Evolutionary conservation across 2,329 filamentous ascomycete species (phyloP).

Genomic region (Penicillium capsulatum): DNA sequence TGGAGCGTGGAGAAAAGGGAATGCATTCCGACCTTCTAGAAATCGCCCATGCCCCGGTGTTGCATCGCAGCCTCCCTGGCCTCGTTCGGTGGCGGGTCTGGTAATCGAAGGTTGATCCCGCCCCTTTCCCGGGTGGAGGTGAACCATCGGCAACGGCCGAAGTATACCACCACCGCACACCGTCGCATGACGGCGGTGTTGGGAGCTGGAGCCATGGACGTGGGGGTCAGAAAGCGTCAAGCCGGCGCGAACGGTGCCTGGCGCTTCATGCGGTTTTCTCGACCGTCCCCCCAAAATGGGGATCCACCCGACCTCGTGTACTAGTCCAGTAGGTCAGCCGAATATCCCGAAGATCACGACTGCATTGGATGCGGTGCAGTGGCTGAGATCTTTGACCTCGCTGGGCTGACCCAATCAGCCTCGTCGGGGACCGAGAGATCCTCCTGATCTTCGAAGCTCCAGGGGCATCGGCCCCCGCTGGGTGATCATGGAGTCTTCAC

Average conservation of each 20-base stretch:
- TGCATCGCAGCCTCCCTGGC: too few relatives aligned
- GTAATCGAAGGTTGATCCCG: conserved; percentile 17
- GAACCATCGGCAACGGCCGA: conserved; percentile 14
- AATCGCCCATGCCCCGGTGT: too few relatives aligned
- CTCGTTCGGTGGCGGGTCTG: conserved; percentile 1
- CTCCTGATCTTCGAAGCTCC: too few relatives aligned
- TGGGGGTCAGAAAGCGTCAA: too few relatives aligned
- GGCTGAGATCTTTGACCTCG: conserved; percentile 11
- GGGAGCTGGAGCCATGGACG: too few relatives aligned
- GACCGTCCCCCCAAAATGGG: not conserved
- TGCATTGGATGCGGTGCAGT: conserved; percentile 11
- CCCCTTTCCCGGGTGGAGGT: conserved; percentile 7
- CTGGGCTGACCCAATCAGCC: conserved; percentile 1
- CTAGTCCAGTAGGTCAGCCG: conserved; percentile 14
- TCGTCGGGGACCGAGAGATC: not conserved
- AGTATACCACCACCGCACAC: not conserved
- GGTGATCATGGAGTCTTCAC: too few relatives aligned
- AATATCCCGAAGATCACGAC: conserved; percentile 7
- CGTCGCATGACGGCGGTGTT: not conserved
- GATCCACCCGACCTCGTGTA: conserved; percentile 18
- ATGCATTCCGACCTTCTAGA: too few relatives aligned
- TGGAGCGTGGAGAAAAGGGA: too few relatives aligned
- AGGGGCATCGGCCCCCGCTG: too few relatives aligned
- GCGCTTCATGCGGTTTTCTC: conserved; percentile 2
- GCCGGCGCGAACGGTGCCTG: conserved; percentile 3